Evolutionary conservation across 208 protist species (phyloP), one percentile per base, ranked within the genome.

Genomic region (Histomonas meleagridis): DNA sequence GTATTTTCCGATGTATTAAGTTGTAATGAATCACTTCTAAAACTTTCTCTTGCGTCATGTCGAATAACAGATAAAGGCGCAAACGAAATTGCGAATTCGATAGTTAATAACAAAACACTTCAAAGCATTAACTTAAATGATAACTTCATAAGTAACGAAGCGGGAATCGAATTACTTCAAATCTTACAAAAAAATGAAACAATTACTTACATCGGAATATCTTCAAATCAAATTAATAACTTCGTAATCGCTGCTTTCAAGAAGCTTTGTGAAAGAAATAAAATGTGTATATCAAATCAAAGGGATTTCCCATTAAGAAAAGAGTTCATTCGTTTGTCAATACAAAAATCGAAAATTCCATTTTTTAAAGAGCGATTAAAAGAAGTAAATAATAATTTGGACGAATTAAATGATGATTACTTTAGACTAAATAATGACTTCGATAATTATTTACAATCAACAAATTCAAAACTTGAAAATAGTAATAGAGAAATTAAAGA

Each of bases 261-360:
- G 12, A 86, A 16, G 9, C 46, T 86, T 51, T 86, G 76, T 28
- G 55, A 86, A 28, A 40, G 76, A n/a, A 86, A 86, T 35, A 32
- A 40, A 38, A 86, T 86, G 32, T 12, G 18, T 38, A 4, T 51
- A 21, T 18, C n/a, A 5, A 46, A 86, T 0, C 51, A 55, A 38
- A n/a, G 32, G 18, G 21, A 55, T 32, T n/a, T 51, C 10, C 76
- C 76, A 38, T 28, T 86, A 16, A 12, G 76, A 10, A 86, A n/a
- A 38, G 76, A 86, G 26, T 55, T 51, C 18, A 46, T 86, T 35
- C 43, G 76, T 2, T 28, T 86, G 0, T 86, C 76, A 9, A 86
- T 86, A 28, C 40, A 86, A 86, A 86, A 43, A 55, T 86, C 76
- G 3, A 86, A 86, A 49, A 86, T 86, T 14, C 28, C 40, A 38